Evolutionary conservation across 208 protist species (phyloP), one percentile per base, ranked within the genome.

Genomic region (Leishmania tropica): DNA sequence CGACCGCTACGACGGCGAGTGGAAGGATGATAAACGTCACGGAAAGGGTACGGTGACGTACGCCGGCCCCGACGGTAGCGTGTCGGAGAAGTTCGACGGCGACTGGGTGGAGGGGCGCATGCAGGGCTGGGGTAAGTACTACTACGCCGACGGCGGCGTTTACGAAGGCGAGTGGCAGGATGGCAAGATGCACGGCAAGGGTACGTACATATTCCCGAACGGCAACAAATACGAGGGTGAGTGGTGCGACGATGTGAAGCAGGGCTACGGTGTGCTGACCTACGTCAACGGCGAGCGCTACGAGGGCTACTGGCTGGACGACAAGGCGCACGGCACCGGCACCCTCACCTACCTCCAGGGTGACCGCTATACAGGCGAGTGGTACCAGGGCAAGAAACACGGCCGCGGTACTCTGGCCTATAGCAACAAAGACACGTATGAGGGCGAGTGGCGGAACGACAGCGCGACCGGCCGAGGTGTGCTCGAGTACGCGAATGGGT

Each of bases 161-260:
- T 99, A 97, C 84, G 96, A 98, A 81, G 96, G 96, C 15, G 91
- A 98, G 85, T 98, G 95, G 96, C 81, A 91, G 70, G 94, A 98
- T 76, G 94, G 95, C 76, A 96, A 97, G 82, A 97, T 96, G 90
- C 95, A 98, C 81, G 96, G 96, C 60, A 97, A 94, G 86, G 94
- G 94, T 60, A 97, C 92, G 21, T 96, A 96, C 80, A 98, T 98
- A 73, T 99, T 98, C 89, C 91, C 96, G 62, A 96, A 98, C 85
- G 97, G 97, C 79, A 98, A 99, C 92, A 97, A 95, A 83, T 99
- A 99, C 89, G 96, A 98, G 73, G 97, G 97, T 56, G 96, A 99
- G 81, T 99, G 97, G 97, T 85, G 93, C 17, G 94, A 96, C 40
- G 97, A 96, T 73, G 94, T 97, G 71, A 99, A 99, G 87, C 93